Percentiles rank a stretch among this genome's conserved stretches.
Conservation (phyloP, 2,329 filamentous ascomycete species). For the Furcasterigmium furcatum region DNA sequence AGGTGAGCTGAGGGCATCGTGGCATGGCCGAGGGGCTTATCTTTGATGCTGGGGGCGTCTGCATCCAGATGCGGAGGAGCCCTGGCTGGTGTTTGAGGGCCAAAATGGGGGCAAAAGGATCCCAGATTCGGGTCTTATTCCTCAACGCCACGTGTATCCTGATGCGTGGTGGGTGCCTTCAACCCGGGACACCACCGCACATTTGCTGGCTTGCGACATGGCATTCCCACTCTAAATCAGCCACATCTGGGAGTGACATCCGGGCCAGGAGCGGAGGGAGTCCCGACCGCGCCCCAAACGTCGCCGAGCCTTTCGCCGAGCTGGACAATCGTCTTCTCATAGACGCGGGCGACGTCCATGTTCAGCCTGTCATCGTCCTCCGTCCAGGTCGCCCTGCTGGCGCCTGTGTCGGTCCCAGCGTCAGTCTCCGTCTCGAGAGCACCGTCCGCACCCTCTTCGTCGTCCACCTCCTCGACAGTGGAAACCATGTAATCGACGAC, state of each 20-base stretch:
- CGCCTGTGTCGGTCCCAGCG: constrained; percentile 27
- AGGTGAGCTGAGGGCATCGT: too few species aligned
- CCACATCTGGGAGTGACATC: background rate
- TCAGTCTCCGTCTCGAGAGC: constrained; percentile 27
- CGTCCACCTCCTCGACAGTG: constrained; percentile 22
- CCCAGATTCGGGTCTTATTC: too few species aligned
- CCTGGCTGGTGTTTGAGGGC: too few species aligned
- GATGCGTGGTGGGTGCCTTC: too few species aligned
- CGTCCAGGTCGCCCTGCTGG: constrained; percentile 25
- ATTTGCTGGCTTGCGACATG: too few species aligned
- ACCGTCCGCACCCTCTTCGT: constrained; percentile 24
- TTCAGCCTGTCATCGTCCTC: constrained; percentile 50
- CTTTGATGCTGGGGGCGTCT: too few species aligned
- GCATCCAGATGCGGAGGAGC: too few species aligned
- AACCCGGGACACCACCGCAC: too few species aligned
- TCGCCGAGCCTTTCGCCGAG: constrained; percentile 65
- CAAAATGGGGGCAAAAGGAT: too few species aligned
- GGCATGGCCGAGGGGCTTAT: too few species aligned
- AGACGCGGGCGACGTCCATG: constrained; percentile 72
- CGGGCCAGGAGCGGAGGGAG: background rate
- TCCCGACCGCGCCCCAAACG: constrained; percentile 8
- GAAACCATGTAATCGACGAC: constrained; percentile 66
- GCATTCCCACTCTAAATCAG: background rate
- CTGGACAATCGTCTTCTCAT: constrained; percentile 74
- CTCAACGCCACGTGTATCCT: too few species aligned